Evolutionary conservation across 2,329 filamentous ascomycete genomes (phyloP).

Genomic region (Epichloe elymi): DNA sequence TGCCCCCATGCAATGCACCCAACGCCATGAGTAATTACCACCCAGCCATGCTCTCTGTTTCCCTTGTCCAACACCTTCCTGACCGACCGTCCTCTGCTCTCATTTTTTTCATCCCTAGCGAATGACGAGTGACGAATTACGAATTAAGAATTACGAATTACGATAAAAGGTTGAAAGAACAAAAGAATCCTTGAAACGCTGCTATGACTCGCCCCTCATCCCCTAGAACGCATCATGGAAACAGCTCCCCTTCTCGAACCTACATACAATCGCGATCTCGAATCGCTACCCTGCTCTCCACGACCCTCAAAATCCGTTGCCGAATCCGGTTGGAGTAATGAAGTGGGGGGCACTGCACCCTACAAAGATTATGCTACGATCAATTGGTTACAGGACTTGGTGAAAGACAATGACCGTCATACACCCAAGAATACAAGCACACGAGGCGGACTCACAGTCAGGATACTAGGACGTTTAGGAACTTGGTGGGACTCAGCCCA

Average conservation of each 20-base stretch:
- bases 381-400: constrained; percentile 48
- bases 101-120: no score
- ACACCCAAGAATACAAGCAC: constrained; percentile 13
- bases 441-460: constrained; percentile 24
- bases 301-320: neutral
- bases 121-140: no score
- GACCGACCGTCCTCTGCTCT: no score
- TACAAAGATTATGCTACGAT: constrained; percentile 51
- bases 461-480: neutral
- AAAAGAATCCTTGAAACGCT: no score
- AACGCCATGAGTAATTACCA: no score
- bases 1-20: no score
- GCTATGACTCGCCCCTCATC: neutral
- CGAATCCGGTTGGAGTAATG: neutral
- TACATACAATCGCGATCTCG: neutral
- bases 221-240: neutral
- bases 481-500: constrained; percentile 32
- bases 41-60: no score
- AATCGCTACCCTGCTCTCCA: neutral
- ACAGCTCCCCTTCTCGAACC: neutral
- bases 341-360: constrained; percentile 20
- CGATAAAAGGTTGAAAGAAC: neutral
- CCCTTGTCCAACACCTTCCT: no score
- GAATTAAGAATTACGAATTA: no score
- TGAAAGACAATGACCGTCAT: constrained; percentile 43